Conservation (phyloP, 1,139 yeast genomes). For the Dujonia santamariae region DNA sequence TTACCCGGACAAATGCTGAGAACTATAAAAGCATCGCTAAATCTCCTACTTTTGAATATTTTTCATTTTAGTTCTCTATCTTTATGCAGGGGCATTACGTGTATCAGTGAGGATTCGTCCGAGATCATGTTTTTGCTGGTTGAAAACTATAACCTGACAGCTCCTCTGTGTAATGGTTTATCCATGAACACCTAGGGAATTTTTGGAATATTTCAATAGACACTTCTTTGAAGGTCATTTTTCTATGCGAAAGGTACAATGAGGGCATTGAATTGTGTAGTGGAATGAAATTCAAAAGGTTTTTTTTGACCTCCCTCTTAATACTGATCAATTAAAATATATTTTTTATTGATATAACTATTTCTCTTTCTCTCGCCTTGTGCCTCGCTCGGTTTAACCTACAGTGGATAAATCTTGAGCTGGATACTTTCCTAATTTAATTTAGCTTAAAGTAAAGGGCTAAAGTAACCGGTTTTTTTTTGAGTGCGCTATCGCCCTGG, state of each 20-base stretch:
- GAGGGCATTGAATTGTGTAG: constrained; percentile 24
- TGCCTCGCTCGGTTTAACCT: constrained; percentile 65
- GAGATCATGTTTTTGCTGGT: constrained; percentile 99
- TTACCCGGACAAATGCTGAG: constrained; percentile 6
- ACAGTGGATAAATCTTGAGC: constrained; percentile 51
- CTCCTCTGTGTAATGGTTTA: constrained; percentile 66
- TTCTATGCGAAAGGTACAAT: constrained; percentile 13
- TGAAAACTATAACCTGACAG: constrained; percentile 99
- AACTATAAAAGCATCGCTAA: constrained; percentile 1
- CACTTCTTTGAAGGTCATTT: constrained; percentile 36
- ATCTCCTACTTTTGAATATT: constrained; percentile 1
- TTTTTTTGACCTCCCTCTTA: neutral
- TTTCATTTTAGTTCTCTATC: constrained; percentile 53
- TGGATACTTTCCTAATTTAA: no score
- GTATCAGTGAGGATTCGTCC: constrained; percentile 99
- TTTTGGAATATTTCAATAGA: constrained; percentile 54
- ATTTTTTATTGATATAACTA: neutral
- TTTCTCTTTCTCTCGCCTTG: constrained; percentile 38
- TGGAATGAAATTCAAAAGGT: constrained; percentile 5
- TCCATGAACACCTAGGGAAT: constrained; percentile 58
- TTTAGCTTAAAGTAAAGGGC: constrained; percentile 40
- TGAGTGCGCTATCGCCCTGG: constrained; percentile 77
- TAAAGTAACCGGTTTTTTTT: constrained; percentile 53
- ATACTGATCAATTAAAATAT: neutral
- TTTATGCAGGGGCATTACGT: constrained; percentile 99